Evolutionary conservation across 306 rosid genomes (phyloP).

Genomic region (Quercus mongolica): DNA sequence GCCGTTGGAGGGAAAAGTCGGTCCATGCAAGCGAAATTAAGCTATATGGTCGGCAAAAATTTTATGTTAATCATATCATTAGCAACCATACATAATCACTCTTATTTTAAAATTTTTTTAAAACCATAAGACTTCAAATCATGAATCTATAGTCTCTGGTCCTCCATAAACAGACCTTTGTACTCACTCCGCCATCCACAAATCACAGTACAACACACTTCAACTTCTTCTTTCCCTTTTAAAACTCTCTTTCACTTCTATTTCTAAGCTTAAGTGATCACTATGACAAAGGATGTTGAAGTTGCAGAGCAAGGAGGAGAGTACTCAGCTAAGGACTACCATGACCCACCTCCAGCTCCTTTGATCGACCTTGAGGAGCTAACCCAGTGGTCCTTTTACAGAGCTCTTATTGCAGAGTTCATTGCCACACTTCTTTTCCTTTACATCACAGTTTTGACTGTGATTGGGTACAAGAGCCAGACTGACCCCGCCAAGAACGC

Average conservation of each 20-base stretch:
- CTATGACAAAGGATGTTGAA: slow-evolving; percentile 76
- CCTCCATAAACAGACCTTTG: slow-evolving; percentile 51
- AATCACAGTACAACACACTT: neutral
- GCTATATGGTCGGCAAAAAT: slow-evolving; percentile 64
- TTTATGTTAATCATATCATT: slow-evolving; percentile 24
- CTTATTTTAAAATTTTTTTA: neutral
- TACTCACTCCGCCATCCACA: slow-evolving; percentile 2
- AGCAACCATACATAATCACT: neutral
- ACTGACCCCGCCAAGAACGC: neutral
- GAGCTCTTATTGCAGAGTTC: slow-evolving; percentile 88
- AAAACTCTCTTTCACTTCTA: too few species aligned
- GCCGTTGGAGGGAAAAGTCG: slow-evolving; percentile 47
- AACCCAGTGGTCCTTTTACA: slow-evolving; percentile 72
- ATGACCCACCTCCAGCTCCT: slow-evolving; percentile 84
- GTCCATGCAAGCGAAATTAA: slow-evolving; percentile 64
- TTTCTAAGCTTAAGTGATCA: neutral
- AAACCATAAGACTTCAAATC: slow-evolving; percentile 12
- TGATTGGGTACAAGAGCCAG: slow-evolving; percentile 68
- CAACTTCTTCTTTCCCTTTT: neutral
- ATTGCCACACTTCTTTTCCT: slow-evolving; percentile 88
- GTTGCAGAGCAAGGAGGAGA: slow-evolving; percentile 49
- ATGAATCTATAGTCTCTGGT: slow-evolving; percentile 18
- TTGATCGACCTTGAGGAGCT: slow-evolving; percentile 61
- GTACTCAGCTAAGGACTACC: slow-evolving; percentile 65
- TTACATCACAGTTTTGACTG: slow-evolving; percentile 78